Evolutionary conservation across 2,329 filamentous ascomycete species (phyloP).

Genomic region (Cephalotrichum gorgonifer): DNA sequence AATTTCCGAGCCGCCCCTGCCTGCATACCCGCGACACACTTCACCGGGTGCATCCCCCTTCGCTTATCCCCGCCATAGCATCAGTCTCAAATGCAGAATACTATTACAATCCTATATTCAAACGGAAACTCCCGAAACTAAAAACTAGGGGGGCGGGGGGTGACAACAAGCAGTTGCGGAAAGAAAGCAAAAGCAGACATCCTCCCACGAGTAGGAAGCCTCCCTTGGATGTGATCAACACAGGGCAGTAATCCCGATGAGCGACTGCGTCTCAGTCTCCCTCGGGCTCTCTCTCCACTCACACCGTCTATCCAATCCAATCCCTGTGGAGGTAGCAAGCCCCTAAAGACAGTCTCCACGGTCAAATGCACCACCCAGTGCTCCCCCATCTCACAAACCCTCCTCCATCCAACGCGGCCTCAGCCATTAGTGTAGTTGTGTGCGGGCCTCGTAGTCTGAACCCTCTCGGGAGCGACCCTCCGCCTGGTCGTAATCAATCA

Average conservation of each 20-base stretch:
- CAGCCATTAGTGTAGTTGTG: background rate
- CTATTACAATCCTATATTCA: background rate
- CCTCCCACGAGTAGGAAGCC: background rate
- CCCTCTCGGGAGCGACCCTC: background rate
- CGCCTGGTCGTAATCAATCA: background rate
- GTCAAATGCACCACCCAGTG: background rate
- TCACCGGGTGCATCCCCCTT: background rate
- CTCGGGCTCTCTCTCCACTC: background rate
- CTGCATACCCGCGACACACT: background rate
- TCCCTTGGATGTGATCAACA: background rate
- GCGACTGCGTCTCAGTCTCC: background rate
- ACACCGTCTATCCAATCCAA: background rate
- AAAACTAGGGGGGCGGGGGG: background rate
- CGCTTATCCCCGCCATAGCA: background rate
- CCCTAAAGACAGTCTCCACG: background rate
- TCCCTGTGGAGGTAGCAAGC: background rate
- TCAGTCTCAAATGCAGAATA: background rate
- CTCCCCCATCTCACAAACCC: background rate
- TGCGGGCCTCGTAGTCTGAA: background rate
- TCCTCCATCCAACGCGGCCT: background rate
- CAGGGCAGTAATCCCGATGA: background rate
- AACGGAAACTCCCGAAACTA: slow-evolving; percentile 1
- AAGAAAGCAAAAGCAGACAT: background rate
- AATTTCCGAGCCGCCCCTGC: background rate
- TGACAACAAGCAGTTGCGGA: background rate